phyloP scores from a whole-genome alignment of 1,284 basidiomycete species.

The Fomitopsis betulina region DNA sequence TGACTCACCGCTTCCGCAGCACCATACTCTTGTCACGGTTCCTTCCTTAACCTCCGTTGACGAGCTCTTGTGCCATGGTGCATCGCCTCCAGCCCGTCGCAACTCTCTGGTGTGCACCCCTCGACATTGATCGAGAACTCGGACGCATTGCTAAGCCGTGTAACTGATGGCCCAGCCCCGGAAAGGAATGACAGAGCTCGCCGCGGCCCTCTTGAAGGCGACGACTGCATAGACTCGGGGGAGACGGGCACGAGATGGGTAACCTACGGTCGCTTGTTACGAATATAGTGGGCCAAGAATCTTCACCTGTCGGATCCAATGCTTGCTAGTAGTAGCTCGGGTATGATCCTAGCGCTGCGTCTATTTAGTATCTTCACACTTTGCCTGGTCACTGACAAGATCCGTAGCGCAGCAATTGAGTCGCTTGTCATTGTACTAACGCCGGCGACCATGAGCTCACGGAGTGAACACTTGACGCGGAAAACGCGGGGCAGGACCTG shows the following conservation, averaged over 20 bases:
- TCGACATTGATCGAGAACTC: neutral
- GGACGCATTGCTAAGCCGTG: neutral
- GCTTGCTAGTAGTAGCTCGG: neutral
- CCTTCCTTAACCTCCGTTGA: neutral
- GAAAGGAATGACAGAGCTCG: neutral
- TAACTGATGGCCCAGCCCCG: neutral
- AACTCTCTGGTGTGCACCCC: neutral
- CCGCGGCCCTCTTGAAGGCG: neutral
- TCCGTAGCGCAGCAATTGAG: neutral
- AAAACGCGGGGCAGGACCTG: neutral
- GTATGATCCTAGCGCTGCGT: slow-evolving; percentile 1
- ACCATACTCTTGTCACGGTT: neutral
- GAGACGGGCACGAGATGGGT: neutral
- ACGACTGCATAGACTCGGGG: neutral
- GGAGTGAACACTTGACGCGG: neutral
- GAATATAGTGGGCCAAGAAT: neutral
- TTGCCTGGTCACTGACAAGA: neutral
- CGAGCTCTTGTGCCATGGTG: neutral
- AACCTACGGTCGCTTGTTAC: neutral
- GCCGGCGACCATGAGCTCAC: neutral
- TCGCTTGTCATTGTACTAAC: neutral
- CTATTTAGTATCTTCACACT: neutral
- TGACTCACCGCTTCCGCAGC: neutral
- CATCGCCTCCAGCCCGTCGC: neutral
- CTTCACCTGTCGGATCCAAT: neutral